Evolutionary conservation across 768 basidiomycete species (phyloP), one percentile per base, ranked within the genome.

Genomic region (Leccinum boreale): DNA sequence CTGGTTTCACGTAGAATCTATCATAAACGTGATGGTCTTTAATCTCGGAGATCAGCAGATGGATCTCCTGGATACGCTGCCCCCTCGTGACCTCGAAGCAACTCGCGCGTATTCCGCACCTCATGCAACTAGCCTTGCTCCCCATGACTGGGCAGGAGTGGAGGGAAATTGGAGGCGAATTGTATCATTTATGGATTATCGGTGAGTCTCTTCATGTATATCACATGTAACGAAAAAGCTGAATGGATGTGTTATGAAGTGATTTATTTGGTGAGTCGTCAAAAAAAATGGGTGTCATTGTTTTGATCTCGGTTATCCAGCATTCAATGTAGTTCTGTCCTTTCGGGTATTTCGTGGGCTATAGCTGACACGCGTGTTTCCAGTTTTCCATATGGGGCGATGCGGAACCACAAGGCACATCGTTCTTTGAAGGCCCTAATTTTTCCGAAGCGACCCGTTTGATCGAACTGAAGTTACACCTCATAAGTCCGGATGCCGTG

Each of bases 111-210:
- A 81, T 62, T 85, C 84, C 17, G 82, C 83, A 10, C 80, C 81
- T 12, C 77, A 75, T 17, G 61, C 70, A 52, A 69, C 65, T 9
- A 65, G 70, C 44, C 68, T 69, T 45, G 36, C 62, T 39, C 62
- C 68, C 8, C 62, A 65, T 19, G 88, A 90, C 66, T 91, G 90
- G 90, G 87, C 88, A 19, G 87, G 87, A 11, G 79, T 90, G 3
- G 83, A 85, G 69, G 89, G 89, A 7, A 80, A 77, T n/a, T 92
- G 89, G 89, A 76, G 81, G 61, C 75, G 89, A 69, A 84, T 85
- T 58, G 83, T 90, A 19, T 89, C 82, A 59, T 90, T 88, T 63
- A 85, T 90, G 85, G 89, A 90, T 73, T 89, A 89, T 69, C 79
- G 85, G 87, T 86, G 57, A 31, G 70, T 61, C 29, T 12, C 33